phyloP scores from a whole-genome alignment of 2,329 filamentous ascomycete species.

The Hypoxylon sp. region DNA sequence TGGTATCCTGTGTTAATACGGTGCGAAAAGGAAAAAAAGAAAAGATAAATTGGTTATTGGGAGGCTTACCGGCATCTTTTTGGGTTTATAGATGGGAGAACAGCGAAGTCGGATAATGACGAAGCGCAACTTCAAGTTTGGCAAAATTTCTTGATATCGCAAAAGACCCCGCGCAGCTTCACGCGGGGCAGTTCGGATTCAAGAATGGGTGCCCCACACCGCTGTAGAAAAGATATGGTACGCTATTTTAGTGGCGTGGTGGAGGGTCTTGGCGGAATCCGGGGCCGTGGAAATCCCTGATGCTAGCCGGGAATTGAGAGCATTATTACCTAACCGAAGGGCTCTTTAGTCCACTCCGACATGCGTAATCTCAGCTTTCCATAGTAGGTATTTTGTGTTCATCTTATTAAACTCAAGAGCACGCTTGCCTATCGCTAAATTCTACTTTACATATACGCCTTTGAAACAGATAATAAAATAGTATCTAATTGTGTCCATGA shows the following conservation, averaged over 20 bases:
- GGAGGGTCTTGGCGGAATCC: slow-evolving; percentile 23
- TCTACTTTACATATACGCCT: not conserved
- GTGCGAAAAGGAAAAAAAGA: not conserved
- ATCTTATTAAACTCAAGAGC: not conserved
- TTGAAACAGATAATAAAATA: not conserved
- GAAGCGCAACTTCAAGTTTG: slow-evolving; percentile 5
- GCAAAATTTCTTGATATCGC: slow-evolving; percentile 29
- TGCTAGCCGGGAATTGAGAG: no score
- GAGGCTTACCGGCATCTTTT: slow-evolving; percentile 27
- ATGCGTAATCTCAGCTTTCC: no score
- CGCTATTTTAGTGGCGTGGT: slow-evolving; percentile 17
- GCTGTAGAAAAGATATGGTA: slow-evolving; percentile 1
- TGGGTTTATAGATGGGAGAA: not conserved
- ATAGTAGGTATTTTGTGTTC: not conserved
- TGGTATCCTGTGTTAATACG: slow-evolving; percentile 49
- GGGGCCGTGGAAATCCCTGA: slow-evolving; percentile 12
- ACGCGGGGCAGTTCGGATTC: slow-evolving; percentile 2
- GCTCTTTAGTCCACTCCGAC: no score
- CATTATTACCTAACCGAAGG: no score
- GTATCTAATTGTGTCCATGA: not conserved
- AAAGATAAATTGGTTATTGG: not conserved
- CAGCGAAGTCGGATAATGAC: not conserved
- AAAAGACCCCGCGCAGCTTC: slow-evolving; percentile 29
- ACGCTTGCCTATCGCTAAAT: not conserved
- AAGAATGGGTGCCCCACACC: slow-evolving; percentile 4